These are phyloP conservation scores for Botrytis aclada DNA, from an alignment of 2,329 filamentous ascomycete species.

Conservation along the genomic window DNA sequence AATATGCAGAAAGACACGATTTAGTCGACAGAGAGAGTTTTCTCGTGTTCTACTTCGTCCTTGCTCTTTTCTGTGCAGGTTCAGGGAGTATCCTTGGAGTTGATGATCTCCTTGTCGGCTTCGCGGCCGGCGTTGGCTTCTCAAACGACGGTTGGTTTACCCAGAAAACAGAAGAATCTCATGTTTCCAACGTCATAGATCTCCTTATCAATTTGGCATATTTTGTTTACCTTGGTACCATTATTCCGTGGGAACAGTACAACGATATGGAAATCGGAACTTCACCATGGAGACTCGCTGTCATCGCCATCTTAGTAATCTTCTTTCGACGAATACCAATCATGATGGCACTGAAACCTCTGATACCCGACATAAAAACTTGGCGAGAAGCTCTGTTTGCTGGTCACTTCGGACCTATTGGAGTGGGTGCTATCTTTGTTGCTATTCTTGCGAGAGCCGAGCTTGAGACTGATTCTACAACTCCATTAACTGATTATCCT, in stretches of 20 bases:
- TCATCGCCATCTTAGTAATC: slow-evolving; percentile 89
- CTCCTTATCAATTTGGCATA: slow-evolving; percentile 94
- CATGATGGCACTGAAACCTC: slow-evolving; percentile 85
- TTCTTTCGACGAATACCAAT: slow-evolving; percentile 94
- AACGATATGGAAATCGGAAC: slow-evolving; percentile 73
- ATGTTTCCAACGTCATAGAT: slow-evolving; percentile 99
- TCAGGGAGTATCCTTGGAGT: slow-evolving; percentile 87
- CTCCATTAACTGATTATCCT: slow-evolving; percentile 66
- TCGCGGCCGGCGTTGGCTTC: slow-evolving; percentile 95
- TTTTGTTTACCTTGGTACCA: slow-evolving; percentile 96
- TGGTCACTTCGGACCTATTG: slow-evolving; percentile 95
- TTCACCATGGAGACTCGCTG: slow-evolving; percentile 84
- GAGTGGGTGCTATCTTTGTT: slow-evolving; percentile 93
- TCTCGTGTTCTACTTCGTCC: slow-evolving; percentile 95
- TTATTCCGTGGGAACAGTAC: slow-evolving; percentile 93
- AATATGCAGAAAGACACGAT: slow-evolving; percentile 76
- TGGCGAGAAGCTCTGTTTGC: slow-evolving; percentile 97
- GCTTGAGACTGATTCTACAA: slow-evolving; percentile 68
- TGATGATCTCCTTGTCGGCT: slow-evolving; percentile 92
- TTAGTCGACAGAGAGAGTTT: slow-evolving; percentile 96
- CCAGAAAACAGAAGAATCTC: slow-evolving; percentile 96
- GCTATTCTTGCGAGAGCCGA: slow-evolving; percentile 93
- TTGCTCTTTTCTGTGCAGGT: slow-evolving; percentile 89
- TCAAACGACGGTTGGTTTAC: slow-evolving; percentile 99
- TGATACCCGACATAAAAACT: slow-evolving; percentile 96